A percentile compares a stretch with the other conserved stretches of the same genome.
Conservation (phyloP, 78 protist genomes). For the Dictyostelium brefeldianum region DNA sequence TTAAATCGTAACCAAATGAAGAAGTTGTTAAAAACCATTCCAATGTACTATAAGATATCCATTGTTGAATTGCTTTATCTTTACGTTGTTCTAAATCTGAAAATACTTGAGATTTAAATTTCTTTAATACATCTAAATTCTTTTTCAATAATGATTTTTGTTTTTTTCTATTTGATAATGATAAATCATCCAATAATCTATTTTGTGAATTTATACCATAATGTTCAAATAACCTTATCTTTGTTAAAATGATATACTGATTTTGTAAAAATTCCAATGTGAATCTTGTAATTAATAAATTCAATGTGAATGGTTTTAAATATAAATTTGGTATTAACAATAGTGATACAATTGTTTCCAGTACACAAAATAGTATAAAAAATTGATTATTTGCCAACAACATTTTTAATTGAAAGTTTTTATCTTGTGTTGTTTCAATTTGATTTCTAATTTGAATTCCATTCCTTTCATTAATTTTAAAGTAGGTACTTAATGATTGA, state of each 20-base stretch:
- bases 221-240: constrained; percentile 5
- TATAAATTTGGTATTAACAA: constrained; percentile 28
- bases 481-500: background rate
- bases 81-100: background rate
- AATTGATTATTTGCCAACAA: background rate
- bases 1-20: constrained; percentile 11
- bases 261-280: constrained; percentile 7
- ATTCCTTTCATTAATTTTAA: background rate
- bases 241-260: constrained; percentile 8
- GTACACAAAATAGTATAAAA: background rate
- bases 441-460: background rate
- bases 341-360: background rate
- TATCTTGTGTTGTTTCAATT: background rate
- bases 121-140: background rate
- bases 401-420: background rate
- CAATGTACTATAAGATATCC: constrained; percentile 17
- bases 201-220: background rate
- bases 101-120: background rate
- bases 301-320: background rate
- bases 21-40: constrained; percentile 26
- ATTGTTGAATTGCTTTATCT: constrained; percentile 13
- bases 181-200: constrained; percentile 8
- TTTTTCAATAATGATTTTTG: background rate
- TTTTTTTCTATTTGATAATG: background rate
- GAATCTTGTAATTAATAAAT: background rate